These are phyloP conservation scores for Tricholoma sp. DNA, from an alignment of 768 basidiomycete genomes.

Conservation along the genomic window DNA sequence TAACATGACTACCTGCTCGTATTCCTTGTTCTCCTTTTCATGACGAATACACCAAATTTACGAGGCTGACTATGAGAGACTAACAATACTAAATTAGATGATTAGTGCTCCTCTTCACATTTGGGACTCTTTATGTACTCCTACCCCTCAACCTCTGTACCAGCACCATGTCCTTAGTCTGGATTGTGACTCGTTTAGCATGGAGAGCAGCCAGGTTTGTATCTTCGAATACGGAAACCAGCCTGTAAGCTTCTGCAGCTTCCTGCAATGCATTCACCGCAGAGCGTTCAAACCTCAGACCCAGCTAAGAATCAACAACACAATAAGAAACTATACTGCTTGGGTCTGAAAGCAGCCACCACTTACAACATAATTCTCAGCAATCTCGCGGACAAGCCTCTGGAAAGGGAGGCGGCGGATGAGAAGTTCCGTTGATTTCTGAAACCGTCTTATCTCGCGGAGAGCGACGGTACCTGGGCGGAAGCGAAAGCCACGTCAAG, in stretches of 20 bases:
- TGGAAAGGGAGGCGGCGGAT: constrained; percentile 83
- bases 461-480: too few species aligned
- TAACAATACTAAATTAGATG: too few species aligned
- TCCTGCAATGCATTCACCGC: constrained; percentile 20
- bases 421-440: too few species aligned
- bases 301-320: constrained; percentile 6
- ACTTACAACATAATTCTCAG: constrained; percentile 62
- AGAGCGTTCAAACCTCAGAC: constrained; percentile 16
- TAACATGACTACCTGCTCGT: too few species aligned
- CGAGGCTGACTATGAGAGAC: too few species aligned
- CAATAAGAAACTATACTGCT: background rate
- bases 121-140: too few species aligned
- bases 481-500: too few species aligned
- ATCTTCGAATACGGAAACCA: constrained; percentile 18
- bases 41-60: too few species aligned
- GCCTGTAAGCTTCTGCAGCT: constrained; percentile 18
- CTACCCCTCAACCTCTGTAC: background rate
- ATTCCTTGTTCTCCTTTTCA: too few species aligned
- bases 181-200: constrained; percentile 13
- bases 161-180: background rate
- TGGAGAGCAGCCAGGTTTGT: constrained; percentile 20
- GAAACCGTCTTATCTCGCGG: too few species aligned
- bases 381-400: constrained; percentile 70
- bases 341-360: background rate
- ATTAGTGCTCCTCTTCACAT: too few species aligned